Evolutionary conservation across 176 grass and related monocot genomes (phyloP), one percentile per base, ranked within the genome.

Genomic region (Zea luxurians): DNA sequence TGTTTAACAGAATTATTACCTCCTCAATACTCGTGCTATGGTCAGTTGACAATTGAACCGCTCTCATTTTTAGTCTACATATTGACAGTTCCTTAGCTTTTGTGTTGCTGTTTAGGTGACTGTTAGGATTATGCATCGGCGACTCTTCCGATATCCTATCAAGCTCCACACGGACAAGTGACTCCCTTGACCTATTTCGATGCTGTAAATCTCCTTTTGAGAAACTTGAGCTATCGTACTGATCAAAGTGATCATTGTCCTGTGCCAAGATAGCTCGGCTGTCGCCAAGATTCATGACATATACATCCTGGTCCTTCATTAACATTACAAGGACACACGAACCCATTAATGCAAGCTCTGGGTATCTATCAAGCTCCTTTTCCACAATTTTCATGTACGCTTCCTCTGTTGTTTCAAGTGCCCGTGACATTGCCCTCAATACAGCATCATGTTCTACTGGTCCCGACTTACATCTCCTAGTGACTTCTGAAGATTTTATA

Each of bases 271-370:
- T 90, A 79, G 86, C 88, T 73, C 93, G 86, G 64, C 93, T 97
- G 65, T 97, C 93, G 66, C 93, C 93, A 20, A 97, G 86, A 77
- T 97, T 97, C 88, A 97, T 97, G 62, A 97, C 80, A 84, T 97
- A 97, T 57, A 93, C 93, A 93, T 97, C 93, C 74, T 93, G 90
- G 70, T 97, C 93, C 69, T 97, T 97, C 93, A 97, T 97, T 76
- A 97, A 86, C 93, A 97, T 97, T 48, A 97, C 93, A 52, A 97
- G 88, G 53, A 93, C 90, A 49, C 93, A 97, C 15, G 93, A 97
- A 61, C 93, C 93, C 93, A 97, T 93, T 53, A 97, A 81, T 73
- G 88, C 80, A 77, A 97, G 88, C 80, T 97, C 93, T 1, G 93
- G 90, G 38, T 97, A 82, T 68, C 76, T 90, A 64, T 97, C 90